Evolutionary conservation across 2,329 filamentous ascomycete genomes (phyloP), one percentile per base, ranked within the genome.

Genomic region (Epichloe bromicola): DNA sequence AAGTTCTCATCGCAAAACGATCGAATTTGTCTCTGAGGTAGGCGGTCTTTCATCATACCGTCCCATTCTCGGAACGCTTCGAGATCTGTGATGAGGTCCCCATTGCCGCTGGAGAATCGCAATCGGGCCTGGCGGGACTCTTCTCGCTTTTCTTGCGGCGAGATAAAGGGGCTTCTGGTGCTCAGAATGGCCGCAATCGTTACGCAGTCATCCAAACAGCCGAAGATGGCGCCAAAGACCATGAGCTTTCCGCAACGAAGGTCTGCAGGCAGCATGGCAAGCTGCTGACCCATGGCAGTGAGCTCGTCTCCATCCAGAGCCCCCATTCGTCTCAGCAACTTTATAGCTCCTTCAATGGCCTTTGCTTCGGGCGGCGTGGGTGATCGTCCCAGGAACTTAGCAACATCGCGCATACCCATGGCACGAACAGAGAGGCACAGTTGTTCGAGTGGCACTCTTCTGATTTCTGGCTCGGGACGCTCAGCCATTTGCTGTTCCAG

Each of bases 211-310:
- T 95, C 88, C 6, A 97, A 76, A 61, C 91, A 97, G 36, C 87
- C 87, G 61, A 98, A 97, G 52, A 94, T 89, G 15, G 88, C 85
- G 5, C 93, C 93, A 62, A 94, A 95, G 3, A 98, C 87, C 76
- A 98, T 88, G 36, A 98, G 76, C 67, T 98, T 98, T 44, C 87
- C 88, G 64, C 89, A 94, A 30, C 91, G 82, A 46, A 98, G 75
- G 62, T 98, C 93, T 0, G 91, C 88, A 2, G 93, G 93, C 48
- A 98, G 89, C 80, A 94, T 88, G 17, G 90, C 86, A n/a, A 98
- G 74, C 69, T 97, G 93, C 49, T 86, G 83, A 39, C 93, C 93
- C 45, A 98, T 81, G 3, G 90, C 89, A 0, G 93, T 97, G 40
- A 98, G 75, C 60, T 88, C 85, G 52, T 88, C 81, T 43, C 87